Percentiles rank a stretch among this genome's conserved stretches.
phyloP scores from a whole-genome alignment of 768 basidiomycete genomes.

The Mycena belliarum region DNA sequence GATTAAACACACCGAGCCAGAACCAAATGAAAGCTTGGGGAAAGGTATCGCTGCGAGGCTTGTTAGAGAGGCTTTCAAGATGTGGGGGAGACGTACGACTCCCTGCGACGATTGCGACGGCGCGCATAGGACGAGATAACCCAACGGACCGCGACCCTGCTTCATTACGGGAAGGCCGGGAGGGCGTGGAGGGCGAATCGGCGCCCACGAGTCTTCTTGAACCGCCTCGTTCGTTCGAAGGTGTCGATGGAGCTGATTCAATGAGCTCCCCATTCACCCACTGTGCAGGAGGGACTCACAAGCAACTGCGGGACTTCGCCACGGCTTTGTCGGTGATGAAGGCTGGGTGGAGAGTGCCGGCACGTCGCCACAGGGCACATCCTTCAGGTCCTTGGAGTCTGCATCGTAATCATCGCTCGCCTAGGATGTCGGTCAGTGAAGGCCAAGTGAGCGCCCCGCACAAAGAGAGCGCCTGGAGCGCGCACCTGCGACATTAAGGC shows the following conservation, averaged over 20 bases:
- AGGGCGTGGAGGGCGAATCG: slow-evolving; percentile 5
- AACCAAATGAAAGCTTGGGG: background rate
- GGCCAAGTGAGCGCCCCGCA: no score
- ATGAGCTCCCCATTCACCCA: background rate
- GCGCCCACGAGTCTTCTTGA: background rate
- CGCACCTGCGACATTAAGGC: background rate
- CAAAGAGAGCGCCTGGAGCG: background rate
- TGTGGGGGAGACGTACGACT: background rate
- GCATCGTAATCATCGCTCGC: background rate
- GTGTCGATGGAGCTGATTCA: slow-evolving; percentile 2
- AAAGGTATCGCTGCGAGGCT: background rate
- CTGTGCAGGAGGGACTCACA: background rate
- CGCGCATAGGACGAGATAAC: background rate
- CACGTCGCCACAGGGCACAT: background rate
- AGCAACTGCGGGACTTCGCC: slow-evolving; percentile 1
- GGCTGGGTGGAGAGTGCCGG: background rate
- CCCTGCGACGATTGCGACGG: background rate
- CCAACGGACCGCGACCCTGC: background rate
- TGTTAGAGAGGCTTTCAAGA: background rate
- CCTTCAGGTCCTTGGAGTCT: background rate
- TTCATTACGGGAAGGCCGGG: slow-evolving; percentile 1
- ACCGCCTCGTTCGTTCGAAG: background rate
- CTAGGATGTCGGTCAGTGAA: background rate
- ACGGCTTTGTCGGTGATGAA: background rate
- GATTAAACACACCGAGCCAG: background rate